Percentiles rank a stretch among this genome's conserved stretches.
Conservation (phyloP, 352 stramenopile genomes). For the Phytophthora pisi region DNA sequence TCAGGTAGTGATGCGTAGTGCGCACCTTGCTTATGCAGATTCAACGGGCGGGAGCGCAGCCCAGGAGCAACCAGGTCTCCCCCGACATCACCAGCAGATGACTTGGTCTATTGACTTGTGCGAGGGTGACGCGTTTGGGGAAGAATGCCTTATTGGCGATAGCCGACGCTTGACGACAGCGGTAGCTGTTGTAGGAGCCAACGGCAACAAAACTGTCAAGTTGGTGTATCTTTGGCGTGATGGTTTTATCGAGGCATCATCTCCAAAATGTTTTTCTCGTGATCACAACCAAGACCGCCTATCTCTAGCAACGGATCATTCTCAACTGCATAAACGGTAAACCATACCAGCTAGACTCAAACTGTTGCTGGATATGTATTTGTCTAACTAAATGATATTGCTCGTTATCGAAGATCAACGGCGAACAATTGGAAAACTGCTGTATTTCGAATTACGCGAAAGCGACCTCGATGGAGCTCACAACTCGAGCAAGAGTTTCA, state of each 20-base stretch:
- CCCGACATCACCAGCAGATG: neutral
- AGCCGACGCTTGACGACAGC: slow-evolving; percentile 27
- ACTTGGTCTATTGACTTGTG: slow-evolving; percentile 34
- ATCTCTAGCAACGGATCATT: neutral
- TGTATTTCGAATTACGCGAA: slow-evolving; percentile 48
- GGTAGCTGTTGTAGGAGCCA: slow-evolving; percentile 8
- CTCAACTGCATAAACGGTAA: neutral
- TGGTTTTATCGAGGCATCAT: slow-evolving; percentile 15
- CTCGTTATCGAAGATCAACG: slow-evolving; percentile 4
- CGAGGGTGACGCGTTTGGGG: slow-evolving; percentile 52
- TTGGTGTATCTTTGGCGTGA: slow-evolving; percentile 34
- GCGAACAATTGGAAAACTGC: slow-evolving; percentile 24
- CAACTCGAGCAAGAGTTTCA: slow-evolving; percentile 34
- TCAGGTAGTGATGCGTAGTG: neutral
- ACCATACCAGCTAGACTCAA: neutral
- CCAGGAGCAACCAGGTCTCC: neutral
- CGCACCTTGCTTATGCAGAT: slow-evolving; percentile 1
- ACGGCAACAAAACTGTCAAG: slow-evolving; percentile 8
- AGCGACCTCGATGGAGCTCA: slow-evolving; percentile 38
- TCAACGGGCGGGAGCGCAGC: slow-evolving; percentile 3
- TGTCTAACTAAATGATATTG: neutral
- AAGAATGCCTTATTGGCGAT: slow-evolving; percentile 36
- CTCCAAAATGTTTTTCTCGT: neutral
- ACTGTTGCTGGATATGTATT: neutral
- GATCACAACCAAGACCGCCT: neutral